Base-by-base conservation (phyloP, 495 filamentous ascomycete species). In the Lindgomyces ingoldianus region DNA sequence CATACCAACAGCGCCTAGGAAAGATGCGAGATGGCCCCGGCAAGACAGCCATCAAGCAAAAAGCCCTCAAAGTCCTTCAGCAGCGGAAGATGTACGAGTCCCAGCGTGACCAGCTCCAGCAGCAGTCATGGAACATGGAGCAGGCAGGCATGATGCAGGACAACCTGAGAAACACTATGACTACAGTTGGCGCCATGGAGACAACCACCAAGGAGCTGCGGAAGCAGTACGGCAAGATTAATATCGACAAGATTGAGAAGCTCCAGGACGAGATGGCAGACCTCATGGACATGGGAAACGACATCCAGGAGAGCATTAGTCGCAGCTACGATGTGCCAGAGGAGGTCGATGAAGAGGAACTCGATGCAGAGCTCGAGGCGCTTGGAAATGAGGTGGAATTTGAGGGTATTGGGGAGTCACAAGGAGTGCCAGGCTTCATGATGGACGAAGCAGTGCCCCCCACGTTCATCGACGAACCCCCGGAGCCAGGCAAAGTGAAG, bases 181-280 rank as follows among this genome's bases (percentile, higher is more conserved):
- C 91, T 21, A 98, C 94, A 0, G 91, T 98, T 16, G 94, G 98
- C 74, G 95, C 92, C 19, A 92, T 98, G 85, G 94, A 97, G 80
- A 89, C 85, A 0, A 97, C 95, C 25, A 96, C 95, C 70, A 97
- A 97, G 80, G 87, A 90, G 56, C 81, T 98, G 59, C 85, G 85
- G 70, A 93, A 96, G 75, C 95, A 98, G 79, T 98, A 97, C 75
- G 93, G 94, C 65, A 96, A 96, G 79, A 87, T 98, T 62, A 88
- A 98, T 69, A 87, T 98, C 30, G 95, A 98, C 77, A 91, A 96
- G 84, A 96, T 98, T 70, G 94, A 98, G 82, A 83, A 88, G 62
- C 86, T 98, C 82, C 94, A 98, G 83, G 94, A 98, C 74, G 94
- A 98, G 81, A 98, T 98, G 93, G 91, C 91, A 36, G 94, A 98